Percentiles rank a stretch among this genome's conserved stretches.
phyloP scores from a whole-genome alignment of 805 yeast genomes.

The Candida peoriensis region DNA sequence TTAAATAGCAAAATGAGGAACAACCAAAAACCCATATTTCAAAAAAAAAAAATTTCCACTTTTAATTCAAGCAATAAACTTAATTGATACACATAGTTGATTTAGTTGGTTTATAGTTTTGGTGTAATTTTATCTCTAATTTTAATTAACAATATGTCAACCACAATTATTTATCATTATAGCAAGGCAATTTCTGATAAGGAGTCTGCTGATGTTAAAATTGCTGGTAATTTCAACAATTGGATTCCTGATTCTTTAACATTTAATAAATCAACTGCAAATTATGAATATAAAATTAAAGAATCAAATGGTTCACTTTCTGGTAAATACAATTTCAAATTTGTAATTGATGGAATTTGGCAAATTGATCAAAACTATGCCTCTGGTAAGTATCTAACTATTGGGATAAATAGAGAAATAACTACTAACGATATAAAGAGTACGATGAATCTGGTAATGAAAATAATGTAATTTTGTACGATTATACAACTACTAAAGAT shows the following conservation, averaged over 20 bases:
- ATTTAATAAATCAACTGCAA: constrained; percentile 3
- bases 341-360: constrained; percentile 21
- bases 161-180: constrained; percentile 13
- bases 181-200: constrained; percentile 6
- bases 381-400: constrained; percentile 14
- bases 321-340: constrained; percentile 22
- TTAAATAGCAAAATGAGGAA: too few relatives aligned
- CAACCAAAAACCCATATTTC: too few relatives aligned
- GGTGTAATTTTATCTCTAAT: too few relatives aligned
- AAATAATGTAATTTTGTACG: constrained; percentile 30
- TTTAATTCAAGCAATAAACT: too few relatives aligned
- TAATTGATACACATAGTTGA: too few relatives aligned
- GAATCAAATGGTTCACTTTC: too few relatives aligned
- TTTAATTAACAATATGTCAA: too few relatives aligned
- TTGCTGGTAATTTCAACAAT: constrained; percentile 34
- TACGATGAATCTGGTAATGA: constrained; percentile 32
- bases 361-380: constrained; percentile 16
- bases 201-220: constrained; percentile 21
- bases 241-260: constrained; percentile 25
- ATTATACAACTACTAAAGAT: constrained; percentile 4
- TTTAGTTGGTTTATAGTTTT: too few relatives aligned
- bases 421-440: constrained; percentile 24
- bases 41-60: too few relatives aligned
- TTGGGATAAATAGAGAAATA: constrained; percentile 22
- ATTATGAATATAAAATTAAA: constrained; percentile 13